Base-by-base conservation (phyloP, 257 asterid genomes). In the Orobanche coerulescens region DNA sequence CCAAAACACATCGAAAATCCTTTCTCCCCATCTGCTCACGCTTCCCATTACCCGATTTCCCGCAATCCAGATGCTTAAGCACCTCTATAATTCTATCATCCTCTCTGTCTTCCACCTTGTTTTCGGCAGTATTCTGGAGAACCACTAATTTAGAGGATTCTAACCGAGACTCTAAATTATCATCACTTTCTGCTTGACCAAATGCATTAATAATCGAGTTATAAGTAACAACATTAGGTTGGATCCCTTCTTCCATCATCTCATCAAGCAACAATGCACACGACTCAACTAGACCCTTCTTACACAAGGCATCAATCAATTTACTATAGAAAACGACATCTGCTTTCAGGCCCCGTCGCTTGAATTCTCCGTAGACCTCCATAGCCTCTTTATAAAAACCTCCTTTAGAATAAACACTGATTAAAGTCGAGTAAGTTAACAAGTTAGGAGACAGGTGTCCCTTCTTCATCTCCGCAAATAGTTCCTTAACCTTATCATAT, bases 291-390 rank as follows among this genome's bases (percentile, higher is more conserved):
- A 86, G 67, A 19, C 98, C 98, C 66, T 82, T 86, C 80, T 92
- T 88, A 66, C 96, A 86, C 82, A 86, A 74, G 61, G 96, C 90
- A 68, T 92, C 96, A 59, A 92, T 92, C 70, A 88, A 81, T 58
- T 86, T 92, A 72, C 95, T 88, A 22, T 88, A 92, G 76, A 92
- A 86, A 65, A 92, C 98, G 53, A 92, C 98, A 79, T 92, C 98
- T 0, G 95, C 95, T 77, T 82, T 92, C 78, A 92, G 59, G 22
- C 89, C 96, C 31, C 66, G 94, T 31, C 13, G 64, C 76, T 84
- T 92, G 59, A 92, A 92, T 69, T 86, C 98, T 56, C 11, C 64
- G 64, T 88, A 88, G 0, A 79, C 91, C 70, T 74, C 86, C 73
- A 73, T 76, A 2, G 95, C 95, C 28, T 88, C 96, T 25, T 42